Conservation (phyloP, 495 filamentous ascomycete species). For the Aspergillus affinis region DNA sequence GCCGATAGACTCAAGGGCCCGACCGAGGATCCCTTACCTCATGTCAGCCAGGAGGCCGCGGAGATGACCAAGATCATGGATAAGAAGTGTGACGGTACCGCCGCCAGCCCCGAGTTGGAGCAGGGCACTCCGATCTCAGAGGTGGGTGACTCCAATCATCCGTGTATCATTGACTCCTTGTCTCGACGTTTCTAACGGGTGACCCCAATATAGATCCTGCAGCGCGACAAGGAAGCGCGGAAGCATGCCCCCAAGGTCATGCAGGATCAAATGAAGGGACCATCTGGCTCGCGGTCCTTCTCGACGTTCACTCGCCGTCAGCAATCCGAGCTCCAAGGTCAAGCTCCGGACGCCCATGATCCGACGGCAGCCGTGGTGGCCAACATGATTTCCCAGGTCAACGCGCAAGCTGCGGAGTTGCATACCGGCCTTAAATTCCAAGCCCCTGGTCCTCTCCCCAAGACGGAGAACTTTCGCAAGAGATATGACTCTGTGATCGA, state of each 20-base stretch:
- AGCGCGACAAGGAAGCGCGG: constrained; percentile 59
- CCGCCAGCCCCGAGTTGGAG: constrained; percentile 59
- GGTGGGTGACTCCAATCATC: constrained; percentile 38
- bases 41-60: constrained; percentile 66
- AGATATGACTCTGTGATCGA: constrained; percentile 79
- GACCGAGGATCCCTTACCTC: constrained; percentile 54
- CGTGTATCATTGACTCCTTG: neutral
- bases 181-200: neutral
- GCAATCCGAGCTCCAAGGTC: constrained; percentile 27
- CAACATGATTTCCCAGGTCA: constrained; percentile 39
- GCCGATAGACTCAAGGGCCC: constrained; percentile 46
- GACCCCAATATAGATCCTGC: constrained; percentile 53
- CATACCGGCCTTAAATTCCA: constrained; percentile 69
- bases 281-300: constrained; percentile 54
- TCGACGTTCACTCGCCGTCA: constrained; percentile 52
- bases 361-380: constrained; percentile 36
- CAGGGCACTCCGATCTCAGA: constrained; percentile 67
- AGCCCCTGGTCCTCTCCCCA: constrained; percentile 64
- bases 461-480: constrained; percentile 62
- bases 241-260: constrained; percentile 70
- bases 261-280: constrained; percentile 53
- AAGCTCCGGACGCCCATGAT: constrained; percentile 18
- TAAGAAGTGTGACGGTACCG: constrained; percentile 42
- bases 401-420: constrained; percentile 30
- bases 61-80: constrained; percentile 53